These are phyloP conservation scores for Ambrosiella xylebori DNA, from an alignment of 2,329 filamentous ascomycete species.

Conservation along the genomic window DNA sequence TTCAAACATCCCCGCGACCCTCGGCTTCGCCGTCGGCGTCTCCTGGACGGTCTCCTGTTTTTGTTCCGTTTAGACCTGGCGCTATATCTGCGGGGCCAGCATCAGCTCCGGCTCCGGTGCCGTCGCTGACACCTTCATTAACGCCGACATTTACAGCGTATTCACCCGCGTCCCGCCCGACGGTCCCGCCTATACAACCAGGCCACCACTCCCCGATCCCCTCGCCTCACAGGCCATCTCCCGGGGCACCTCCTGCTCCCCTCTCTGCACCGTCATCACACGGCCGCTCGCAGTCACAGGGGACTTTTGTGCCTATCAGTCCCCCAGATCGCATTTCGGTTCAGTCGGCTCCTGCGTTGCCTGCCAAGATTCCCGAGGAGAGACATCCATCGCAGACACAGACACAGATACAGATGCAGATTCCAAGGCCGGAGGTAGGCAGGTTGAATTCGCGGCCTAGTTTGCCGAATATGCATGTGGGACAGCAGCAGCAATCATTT, in stretches of 20 bases:
- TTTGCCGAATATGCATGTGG: slow-evolving; percentile 11
- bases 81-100: too few relatives aligned
- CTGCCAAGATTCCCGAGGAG: background rate
- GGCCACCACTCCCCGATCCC: too few relatives aligned
- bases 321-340: background rate
- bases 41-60: too few relatives aligned
- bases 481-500: background rate
- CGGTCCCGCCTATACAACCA: too few relatives aligned
- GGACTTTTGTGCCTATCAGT: background rate
- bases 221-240: too few relatives aligned
- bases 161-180: too few relatives aligned
- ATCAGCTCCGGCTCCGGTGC: too few relatives aligned
- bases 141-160: too few relatives aligned
- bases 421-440: background rate
- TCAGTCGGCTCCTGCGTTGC: background rate
- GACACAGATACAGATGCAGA: background rate
- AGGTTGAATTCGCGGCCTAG: slow-evolving; percentile 3
- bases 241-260: too few relatives aligned
- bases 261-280: background rate
- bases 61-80: too few relatives aligned
- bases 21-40: too few relatives aligned
- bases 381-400: background rate
- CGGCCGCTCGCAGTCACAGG: background rate
- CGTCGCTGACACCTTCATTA: too few relatives aligned
- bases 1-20: background rate